These are phyloP conservation scores for Helianthus tuberosus DNA, from an alignment of 129 eudicot genomes.

Conservation along the genomic window DNA sequence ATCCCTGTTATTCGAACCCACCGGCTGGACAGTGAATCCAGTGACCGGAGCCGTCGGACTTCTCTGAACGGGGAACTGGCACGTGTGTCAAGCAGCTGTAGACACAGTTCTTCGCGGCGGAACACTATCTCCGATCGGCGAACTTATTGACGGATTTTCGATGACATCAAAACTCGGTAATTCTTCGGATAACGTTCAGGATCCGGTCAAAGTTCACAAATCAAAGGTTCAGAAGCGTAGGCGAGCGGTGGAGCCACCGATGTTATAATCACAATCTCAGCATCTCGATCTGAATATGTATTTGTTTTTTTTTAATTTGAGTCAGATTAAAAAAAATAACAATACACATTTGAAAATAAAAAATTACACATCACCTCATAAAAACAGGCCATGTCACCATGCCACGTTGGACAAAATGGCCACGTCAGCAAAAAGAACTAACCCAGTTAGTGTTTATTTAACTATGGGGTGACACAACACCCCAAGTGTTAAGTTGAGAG, in stretches of 20 bases:
- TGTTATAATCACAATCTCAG: slow-evolving; percentile 8
- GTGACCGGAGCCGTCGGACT: slow-evolving; percentile 96
- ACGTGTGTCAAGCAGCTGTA: slow-evolving; percentile 86
- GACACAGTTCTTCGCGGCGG: slow-evolving; percentile 89
- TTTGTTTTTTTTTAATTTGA: too few species aligned
- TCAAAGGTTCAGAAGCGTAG: slow-evolving; percentile 51
- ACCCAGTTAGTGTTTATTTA: too few species aligned
- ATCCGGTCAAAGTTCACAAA: slow-evolving; percentile 18
- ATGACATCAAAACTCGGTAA: slow-evolving; percentile 40
- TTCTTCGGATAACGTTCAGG: slow-evolving; percentile 40
- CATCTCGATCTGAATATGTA: slow-evolving; percentile 60
- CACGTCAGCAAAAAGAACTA: too few species aligned
- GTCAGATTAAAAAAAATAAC: too few species aligned
- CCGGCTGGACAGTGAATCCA: slow-evolving; percentile 95
- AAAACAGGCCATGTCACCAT: too few species aligned
- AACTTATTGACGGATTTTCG: slow-evolving; percentile 45
- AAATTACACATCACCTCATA: too few species aligned
- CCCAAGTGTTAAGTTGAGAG: too few species aligned
- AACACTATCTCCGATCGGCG: slow-evolving; percentile 62
- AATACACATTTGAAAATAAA: too few species aligned
- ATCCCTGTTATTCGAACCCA: slow-evolving; percentile 83
- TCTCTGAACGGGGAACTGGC: slow-evolving; percentile 88
- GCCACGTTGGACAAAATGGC: too few species aligned
- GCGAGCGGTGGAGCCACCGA: slow-evolving; percentile 24
- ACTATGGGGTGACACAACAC: too few species aligned